Evolutionary conservation across 2,329 filamentous ascomycete genomes (phyloP).

Genomic region (Macrophomina tecta): DNA sequence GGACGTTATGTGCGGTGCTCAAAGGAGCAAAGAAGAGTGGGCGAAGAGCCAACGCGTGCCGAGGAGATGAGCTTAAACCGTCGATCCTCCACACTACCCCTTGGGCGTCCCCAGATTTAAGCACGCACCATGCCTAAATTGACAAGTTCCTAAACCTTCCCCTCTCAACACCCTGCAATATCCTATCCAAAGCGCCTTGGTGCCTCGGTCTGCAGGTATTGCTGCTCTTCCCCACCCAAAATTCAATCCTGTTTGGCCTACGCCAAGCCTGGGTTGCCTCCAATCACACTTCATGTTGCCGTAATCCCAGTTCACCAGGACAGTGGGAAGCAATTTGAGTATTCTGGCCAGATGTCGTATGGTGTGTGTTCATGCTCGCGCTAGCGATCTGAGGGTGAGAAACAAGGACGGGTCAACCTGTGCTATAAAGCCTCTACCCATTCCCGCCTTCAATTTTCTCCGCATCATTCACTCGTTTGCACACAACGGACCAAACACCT

Average conservation of each 20-base stretch:
- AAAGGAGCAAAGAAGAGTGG: not conserved
- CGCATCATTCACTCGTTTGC: not conserved
- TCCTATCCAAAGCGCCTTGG: not conserved
- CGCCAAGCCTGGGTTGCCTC: not conserved
- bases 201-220: constrained; percentile 19
- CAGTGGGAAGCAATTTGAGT: not conserved
- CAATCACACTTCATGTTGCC: not conserved
- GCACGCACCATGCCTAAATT: constrained; percentile 8
- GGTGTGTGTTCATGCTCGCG: not conserved
- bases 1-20: not conserved
- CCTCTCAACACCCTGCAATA: constrained; percentile 6
- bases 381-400: not conserved
- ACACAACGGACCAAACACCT: not conserved
- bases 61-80: constrained; percentile 23
- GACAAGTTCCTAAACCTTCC: constrained; percentile 16
- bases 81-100: constrained; percentile 27
- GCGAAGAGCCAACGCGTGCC: not conserved
- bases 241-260: not conserved
- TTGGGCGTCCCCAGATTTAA: constrained; percentile 22
- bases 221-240: not conserved
- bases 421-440: not conserved
- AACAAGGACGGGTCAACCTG: not conserved
- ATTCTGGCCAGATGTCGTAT: not conserved
- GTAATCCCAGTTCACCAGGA: not conserved
- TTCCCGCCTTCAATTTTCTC: not conserved